phyloP scores from a whole-genome alignment of 2,329 filamentous ascomycete species.

The Fusarium napiforme region DNA sequence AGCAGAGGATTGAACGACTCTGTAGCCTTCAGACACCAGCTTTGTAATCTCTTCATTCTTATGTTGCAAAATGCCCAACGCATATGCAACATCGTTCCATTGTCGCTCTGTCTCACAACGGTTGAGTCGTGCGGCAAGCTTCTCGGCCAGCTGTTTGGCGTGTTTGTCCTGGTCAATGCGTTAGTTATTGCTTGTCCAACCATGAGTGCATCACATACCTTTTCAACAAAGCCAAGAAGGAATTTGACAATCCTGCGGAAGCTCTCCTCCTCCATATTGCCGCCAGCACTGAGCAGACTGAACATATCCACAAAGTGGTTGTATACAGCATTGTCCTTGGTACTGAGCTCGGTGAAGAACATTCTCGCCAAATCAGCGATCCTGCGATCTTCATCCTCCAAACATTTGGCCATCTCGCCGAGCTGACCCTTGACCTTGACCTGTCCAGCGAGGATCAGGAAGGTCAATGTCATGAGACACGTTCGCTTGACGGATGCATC shows the following conservation, averaged over 20 bases:
- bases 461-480: constrained; percentile 97
- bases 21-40: constrained; percentile 79
- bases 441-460: constrained; percentile 95
- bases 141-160: constrained; percentile 91
- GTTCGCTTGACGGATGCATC: constrained; percentile 95
- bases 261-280: constrained; percentile 82
- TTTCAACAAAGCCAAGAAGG: constrained; percentile 94
- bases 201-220: constrained; percentile 67
- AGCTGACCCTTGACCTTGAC: constrained; percentile 99
- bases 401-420: constrained; percentile 98
- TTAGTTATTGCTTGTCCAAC: constrained; percentile 21
- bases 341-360: constrained; percentile 98
- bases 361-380: constrained; percentile 94
- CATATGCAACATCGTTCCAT: constrained; percentile 98
- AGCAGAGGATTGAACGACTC: constrained; percentile 72
- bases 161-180: constrained; percentile 81
- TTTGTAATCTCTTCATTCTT: constrained; percentile 92
- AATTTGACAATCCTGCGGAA: constrained; percentile 92
- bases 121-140: constrained; percentile 85
- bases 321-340: constrained; percentile 98
- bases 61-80: constrained; percentile 87
- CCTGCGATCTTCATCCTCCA: constrained; percentile 94
- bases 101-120: constrained; percentile 93
- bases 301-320: constrained; percentile 99
- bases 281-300: constrained; percentile 86